phyloP scores from a whole-genome alignment of 1,284 basidiomycete genomes.

The Microbotryum saponariae region DNA sequence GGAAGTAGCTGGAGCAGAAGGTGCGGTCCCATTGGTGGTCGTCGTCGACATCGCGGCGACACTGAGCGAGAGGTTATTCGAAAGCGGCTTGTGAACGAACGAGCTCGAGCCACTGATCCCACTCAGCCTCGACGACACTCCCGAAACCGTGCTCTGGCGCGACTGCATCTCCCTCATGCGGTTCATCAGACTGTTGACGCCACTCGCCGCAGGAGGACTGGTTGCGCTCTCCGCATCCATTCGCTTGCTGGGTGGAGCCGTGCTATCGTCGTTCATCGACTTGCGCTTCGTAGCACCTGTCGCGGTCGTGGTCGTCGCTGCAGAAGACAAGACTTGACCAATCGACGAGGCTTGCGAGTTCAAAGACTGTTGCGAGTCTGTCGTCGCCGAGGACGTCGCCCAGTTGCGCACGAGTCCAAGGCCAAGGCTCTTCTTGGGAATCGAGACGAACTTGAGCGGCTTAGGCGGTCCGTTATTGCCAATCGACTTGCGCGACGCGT shows the following conservation, averaged over 20 bases:
- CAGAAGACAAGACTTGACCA: background rate
- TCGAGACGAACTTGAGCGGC: slow-evolving; percentile 29
- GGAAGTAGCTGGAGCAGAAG: background rate
- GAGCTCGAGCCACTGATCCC: slow-evolving; percentile 1
- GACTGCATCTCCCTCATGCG: slow-evolving; percentile 24
- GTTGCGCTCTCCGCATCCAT: background rate
- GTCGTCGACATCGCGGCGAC: background rate
- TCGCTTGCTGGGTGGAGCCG: background rate
- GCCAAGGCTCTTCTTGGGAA: slow-evolving; percentile 34
- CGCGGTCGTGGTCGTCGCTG: slow-evolving; percentile 6
- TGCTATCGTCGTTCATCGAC: slow-evolving; percentile 9
- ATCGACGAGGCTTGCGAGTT: background rate
- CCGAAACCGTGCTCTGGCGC: slow-evolving; percentile 16
- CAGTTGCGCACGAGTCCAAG: slow-evolving; percentile 22
- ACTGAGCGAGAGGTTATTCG: background rate
- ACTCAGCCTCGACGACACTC: slow-evolving; percentile 10
- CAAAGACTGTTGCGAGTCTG: slow-evolving; percentile 1
- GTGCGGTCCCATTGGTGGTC: background rate
- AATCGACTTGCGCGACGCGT: background rate
- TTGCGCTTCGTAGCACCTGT: slow-evolving; percentile 28
- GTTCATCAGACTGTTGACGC: slow-evolving; percentile 3
- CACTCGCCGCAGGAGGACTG: background rate
- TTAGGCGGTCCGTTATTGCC: slow-evolving; percentile 9
- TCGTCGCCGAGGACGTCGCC: background rate
- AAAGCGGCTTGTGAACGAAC: slow-evolving; percentile 1